Percentiles rank a stretch among this genome's conserved stretches.
Evolutionary conservation across 805 yeast genomes (phyloP).

Genomic region (Nakazawaea wyomingensis): DNA sequence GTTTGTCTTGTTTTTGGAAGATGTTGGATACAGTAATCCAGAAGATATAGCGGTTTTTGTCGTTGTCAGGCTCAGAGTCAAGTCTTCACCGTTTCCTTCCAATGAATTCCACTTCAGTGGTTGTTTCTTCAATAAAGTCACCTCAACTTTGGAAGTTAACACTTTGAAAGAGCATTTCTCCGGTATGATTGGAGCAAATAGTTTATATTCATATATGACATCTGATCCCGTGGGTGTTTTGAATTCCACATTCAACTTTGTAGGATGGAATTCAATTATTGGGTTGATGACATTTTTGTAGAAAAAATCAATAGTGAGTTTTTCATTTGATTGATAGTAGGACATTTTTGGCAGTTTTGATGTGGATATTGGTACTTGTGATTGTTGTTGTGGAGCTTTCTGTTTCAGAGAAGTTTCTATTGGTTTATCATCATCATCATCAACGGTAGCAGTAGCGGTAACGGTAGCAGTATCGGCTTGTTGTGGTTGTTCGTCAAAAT

Average conservation of each 20-base stretch:
- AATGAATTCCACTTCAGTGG: slow-evolving; percentile 50
- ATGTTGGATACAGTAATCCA: slow-evolving; percentile 47
- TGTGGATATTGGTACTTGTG: slow-evolving; percentile 12
- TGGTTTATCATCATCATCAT: no score
- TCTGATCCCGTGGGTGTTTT: slow-evolving; percentile 46
- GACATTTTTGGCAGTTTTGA: slow-evolving; percentile 38
- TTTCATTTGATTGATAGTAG: slow-evolving; percentile 63
- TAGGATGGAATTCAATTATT: slow-evolving; percentile 32
- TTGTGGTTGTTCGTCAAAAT: no score
- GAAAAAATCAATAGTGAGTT: slow-evolving; percentile 64
- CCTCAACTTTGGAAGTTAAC: slow-evolving; percentile 71
- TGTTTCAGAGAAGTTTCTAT: no score
- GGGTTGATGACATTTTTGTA: slow-evolving; percentile 56
- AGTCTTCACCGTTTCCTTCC: slow-evolving; percentile 26
- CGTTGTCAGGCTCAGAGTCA: not conserved
- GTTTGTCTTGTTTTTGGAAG: slow-evolving; percentile 57
- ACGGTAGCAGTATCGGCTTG: not conserved
- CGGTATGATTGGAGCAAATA: slow-evolving; percentile 47
- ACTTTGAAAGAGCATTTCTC: slow-evolving; percentile 41
- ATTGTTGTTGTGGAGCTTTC: no score
- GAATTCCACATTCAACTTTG: slow-evolving; percentile 38
- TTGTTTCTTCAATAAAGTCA: slow-evolving; percentile 46
- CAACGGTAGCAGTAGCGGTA: not conserved
- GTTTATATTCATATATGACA: slow-evolving; percentile 41
- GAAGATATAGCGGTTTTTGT: slow-evolving; percentile 3